A percentile compares a stretch with the other conserved stretches of the same genome.
phyloP scores from a whole-genome alignment of 176 grass and related monocot genomes.

The Carex pumila region DNA sequence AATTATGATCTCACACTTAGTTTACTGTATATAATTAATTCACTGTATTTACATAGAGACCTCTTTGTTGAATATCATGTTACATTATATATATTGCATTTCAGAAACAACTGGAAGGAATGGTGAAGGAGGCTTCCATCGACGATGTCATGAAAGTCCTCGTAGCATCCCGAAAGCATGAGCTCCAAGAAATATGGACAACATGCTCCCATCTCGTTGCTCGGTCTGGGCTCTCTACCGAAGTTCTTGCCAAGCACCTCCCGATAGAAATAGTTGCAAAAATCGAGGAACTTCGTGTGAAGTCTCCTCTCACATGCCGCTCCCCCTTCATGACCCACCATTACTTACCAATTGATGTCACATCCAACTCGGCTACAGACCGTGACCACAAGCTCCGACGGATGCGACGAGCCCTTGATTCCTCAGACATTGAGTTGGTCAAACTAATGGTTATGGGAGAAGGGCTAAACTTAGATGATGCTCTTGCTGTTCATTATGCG shows the following conservation, averaged over 20 bases:
- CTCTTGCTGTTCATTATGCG: constrained; percentile 85
- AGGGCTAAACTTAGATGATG: constrained; percentile 91
- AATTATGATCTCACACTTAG: not conserved
- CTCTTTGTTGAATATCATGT: not conserved
- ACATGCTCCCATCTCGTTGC: constrained; percentile 79
- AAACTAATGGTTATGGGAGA: constrained; percentile 99
- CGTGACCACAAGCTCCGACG: constrained; percentile 84
- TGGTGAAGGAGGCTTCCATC: constrained; percentile 93
- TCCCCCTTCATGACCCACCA: constrained; percentile 45
- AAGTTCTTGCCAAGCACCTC: constrained; percentile 93
- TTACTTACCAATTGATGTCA: constrained; percentile 45
- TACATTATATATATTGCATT: not conserved
- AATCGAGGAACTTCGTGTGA: constrained; percentile 43
- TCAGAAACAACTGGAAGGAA: constrained; percentile 87
- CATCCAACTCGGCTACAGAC: constrained; percentile 32
- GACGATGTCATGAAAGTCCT: constrained; percentile 97
- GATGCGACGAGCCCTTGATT: constrained; percentile 65
- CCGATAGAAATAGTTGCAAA: constrained; percentile 62
- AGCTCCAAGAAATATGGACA: constrained; percentile 66
- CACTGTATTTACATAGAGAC: not conserved
- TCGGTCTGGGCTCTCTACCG: constrained; percentile 74
- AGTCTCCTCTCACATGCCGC: constrained; percentile 21
- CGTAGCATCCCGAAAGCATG: constrained; percentile 82
- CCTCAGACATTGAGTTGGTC: constrained; percentile 93
- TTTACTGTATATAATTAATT: not conserved